phyloP scores from a whole-genome alignment of 1,284 basidiomycete genomes.

The Microbotryum intermedium region DNA sequence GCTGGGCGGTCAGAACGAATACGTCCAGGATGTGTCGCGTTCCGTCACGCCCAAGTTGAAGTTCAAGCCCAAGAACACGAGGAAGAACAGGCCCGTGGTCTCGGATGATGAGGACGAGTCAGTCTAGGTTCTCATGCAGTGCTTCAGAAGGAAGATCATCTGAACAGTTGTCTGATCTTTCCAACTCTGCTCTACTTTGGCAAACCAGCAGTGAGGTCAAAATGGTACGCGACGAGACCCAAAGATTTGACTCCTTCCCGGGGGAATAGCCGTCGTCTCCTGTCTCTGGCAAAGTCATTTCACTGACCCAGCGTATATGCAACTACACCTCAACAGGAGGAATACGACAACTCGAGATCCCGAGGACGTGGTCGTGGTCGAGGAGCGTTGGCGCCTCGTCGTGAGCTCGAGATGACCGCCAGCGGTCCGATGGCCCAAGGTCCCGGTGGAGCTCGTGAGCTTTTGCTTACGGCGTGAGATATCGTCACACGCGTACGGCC shows the following conservation, averaged over 20 bases:
- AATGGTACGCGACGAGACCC: slow-evolving; percentile 6
- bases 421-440: slow-evolving; percentile 31
- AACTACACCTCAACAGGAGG: slow-evolving; percentile 7
- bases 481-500: no score
- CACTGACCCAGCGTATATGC: no score
- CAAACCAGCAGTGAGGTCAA: slow-evolving; percentile 19
- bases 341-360: slow-evolving; percentile 3
- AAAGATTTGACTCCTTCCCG: no score
- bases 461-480: background rate
- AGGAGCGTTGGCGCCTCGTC: slow-evolving; percentile 6
- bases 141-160: background rate
- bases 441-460: slow-evolving; percentile 26
- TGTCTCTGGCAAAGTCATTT: no score
- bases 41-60: slow-evolving; percentile 5
- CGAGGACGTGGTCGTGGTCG: slow-evolving; percentile 14
- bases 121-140: background rate
- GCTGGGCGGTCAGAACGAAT: slow-evolving; percentile 18
- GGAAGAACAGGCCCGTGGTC: slow-evolving; percentile 1
- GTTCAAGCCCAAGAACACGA: slow-evolving; percentile 25
- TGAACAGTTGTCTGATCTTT: background rate
- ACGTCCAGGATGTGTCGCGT: slow-evolving; percentile 6
- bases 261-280: no score
- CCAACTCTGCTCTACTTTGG: no score
- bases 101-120: slow-evolving; percentile 25
- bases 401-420: slow-evolving; percentile 28